Evolutionary conservation across 257 asterid genomes (phyloP).

Genomic region (Lantana camara): DNA sequence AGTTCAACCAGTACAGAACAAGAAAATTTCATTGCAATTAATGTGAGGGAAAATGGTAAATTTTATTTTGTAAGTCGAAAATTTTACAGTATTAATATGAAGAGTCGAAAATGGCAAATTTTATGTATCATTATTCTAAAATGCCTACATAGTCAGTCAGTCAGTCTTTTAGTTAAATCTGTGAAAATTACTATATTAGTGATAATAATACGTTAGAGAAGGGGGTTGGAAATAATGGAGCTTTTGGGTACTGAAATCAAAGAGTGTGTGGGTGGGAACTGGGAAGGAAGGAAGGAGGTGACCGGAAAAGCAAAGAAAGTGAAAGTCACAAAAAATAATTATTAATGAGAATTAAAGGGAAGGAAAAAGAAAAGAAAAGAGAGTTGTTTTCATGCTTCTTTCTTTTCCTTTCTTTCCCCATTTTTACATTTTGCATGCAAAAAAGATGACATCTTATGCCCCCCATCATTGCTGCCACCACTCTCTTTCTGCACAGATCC

Average conservation of each 20-base stretch:
- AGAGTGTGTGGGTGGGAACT: constrained; percentile 18
- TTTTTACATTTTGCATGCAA: constrained; percentile 38
- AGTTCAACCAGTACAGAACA: no score
- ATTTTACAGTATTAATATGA: no score
- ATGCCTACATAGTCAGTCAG: no score
- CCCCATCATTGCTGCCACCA: constrained; percentile 35
- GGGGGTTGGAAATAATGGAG: background rate
- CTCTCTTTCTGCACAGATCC: constrained; percentile 38
- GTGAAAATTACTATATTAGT: no score
- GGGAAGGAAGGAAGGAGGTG: background rate
- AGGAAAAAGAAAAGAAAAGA: constrained; percentile 10
- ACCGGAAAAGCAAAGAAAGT: constrained; percentile 30
- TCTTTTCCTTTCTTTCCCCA: constrained; percentile 29
- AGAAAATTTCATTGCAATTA: no score
- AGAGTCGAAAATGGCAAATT: no score
- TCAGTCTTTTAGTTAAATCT: no score
- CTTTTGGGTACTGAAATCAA: constrained; percentile 37
- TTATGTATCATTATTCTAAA: no score
- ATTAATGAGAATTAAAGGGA: constrained; percentile 14
- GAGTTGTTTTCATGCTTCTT: constrained; percentile 20
- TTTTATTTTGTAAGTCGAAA: no score
- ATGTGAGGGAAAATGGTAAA: no score
- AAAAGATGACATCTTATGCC: constrained; percentile 28
- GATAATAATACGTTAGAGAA: no score
- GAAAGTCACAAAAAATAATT: constrained; percentile 5